A percentile compares a stretch with the other conserved stretches of the same genome.
Conservation (phyloP, 495 filamentous ascomycete species). For the Penicillium canescens region DNA sequence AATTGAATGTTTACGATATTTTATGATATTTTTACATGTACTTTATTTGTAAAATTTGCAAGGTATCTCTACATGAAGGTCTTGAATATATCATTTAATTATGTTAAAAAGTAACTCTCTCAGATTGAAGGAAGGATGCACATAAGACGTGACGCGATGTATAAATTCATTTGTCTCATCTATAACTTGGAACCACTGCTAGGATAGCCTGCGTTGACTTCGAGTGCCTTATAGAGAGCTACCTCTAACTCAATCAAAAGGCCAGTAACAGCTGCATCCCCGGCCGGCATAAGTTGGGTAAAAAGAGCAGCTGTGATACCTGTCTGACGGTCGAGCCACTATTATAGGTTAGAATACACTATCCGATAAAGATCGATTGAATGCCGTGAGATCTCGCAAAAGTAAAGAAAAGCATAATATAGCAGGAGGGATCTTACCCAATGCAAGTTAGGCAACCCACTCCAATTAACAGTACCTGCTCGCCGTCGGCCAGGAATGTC, state of each 20-base stretch:
- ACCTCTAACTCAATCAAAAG: conserved; percentile 6
- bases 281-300: conserved; percentile 10
- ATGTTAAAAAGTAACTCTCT: no score
- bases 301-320: conserved; percentile 9
- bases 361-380: neutral
- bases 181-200: no score
- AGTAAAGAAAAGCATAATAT: neutral
- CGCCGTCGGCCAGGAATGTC: conserved; percentile 21
- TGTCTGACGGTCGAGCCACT: conserved; percentile 11
- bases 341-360: neutral
- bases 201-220: no score
- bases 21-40: no score
- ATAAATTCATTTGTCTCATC: no score
- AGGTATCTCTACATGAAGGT: no score
- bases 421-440: conserved; percentile 15
- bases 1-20: no score
- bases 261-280: conserved; percentile 9
- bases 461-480: conserved; percentile 21
- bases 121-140: no score
- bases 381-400: neutral
- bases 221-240: neutral
- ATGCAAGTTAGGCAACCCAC: conserved; percentile 25
- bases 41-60: no score
- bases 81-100: no score
- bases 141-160: no score